Conservation (phyloP, 2,329 filamentous ascomycete species). For the Colletotrichum phormii region DNA sequence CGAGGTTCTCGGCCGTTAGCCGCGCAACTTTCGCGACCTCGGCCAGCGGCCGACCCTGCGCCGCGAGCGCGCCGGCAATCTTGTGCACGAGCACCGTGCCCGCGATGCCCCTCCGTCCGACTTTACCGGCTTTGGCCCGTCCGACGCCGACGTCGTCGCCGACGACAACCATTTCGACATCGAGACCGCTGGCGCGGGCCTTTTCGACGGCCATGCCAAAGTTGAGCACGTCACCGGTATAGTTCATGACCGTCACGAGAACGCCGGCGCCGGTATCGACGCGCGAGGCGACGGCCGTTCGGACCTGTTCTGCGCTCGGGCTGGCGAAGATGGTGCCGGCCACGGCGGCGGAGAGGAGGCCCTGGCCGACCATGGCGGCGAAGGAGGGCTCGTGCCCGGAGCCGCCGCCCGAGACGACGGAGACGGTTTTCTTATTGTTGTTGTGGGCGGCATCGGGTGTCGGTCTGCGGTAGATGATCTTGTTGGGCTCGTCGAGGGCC, state of each 20-base stretch:
- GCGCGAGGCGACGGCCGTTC: conserved; percentile 63
- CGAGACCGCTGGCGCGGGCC: conserved; percentile 80
- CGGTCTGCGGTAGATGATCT: conserved; percentile 83
- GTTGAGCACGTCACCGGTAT: conserved; percentile 89
- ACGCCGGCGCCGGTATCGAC: conserved; percentile 81
- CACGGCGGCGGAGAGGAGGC: conserved; percentile 79
- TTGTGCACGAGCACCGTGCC: conserved; percentile 94
- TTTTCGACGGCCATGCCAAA: conserved; percentile 96
- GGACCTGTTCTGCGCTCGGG: conserved; percentile 82
- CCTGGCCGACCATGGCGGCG: conserved; percentile 79
- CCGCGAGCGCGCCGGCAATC: conserved; percentile 86
- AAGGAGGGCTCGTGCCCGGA: conserved; percentile 87
- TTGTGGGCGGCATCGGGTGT: conserved; percentile 48
- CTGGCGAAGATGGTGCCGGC: conserved; percentile 87
- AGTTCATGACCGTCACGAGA: conserved; percentile 95
- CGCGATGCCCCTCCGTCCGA: conserved; percentile 89
- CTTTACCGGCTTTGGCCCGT: conserved; percentile 84
- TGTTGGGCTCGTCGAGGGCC: conserved; percentile 81
- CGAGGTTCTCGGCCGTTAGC: conserved; percentile 78
- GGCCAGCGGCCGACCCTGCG: conserved; percentile 73
- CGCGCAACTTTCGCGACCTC: conserved; percentile 80
- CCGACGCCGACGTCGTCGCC: conserved; percentile 94
- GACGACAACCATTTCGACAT: conserved; percentile 90
- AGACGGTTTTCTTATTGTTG: conserved; percentile 68
- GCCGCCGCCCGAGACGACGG: conserved; percentile 88